Conservation (phyloP, 371 early-diverging fungal species). For the Cladochytrium tenue region DNA sequence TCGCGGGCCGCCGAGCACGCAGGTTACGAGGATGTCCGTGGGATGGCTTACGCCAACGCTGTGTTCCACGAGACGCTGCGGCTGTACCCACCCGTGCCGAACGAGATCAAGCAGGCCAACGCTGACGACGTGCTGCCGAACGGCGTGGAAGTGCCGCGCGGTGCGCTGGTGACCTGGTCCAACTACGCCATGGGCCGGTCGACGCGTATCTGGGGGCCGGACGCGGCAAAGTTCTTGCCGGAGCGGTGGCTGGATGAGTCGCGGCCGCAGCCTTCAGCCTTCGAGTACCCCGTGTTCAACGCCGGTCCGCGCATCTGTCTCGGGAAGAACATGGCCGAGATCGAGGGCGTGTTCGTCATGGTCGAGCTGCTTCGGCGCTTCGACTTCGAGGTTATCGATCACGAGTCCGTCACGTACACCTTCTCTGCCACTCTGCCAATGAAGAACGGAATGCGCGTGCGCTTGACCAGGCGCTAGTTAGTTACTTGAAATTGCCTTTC, state of each 20-base stretch:
- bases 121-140: slow-evolving; percentile 71
- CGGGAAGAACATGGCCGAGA: slow-evolving; percentile 35
- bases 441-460: slow-evolving; percentile 18
- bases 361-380: slow-evolving; percentile 16
- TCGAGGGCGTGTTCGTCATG: slow-evolving; percentile 29
- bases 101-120: slow-evolving; percentile 63
- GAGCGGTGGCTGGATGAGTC: slow-evolving; percentile 65
- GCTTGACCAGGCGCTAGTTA: no score
- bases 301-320: slow-evolving; percentile 73
- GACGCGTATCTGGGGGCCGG: slow-evolving; percentile 63
- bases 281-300: no score
- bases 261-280: no score
- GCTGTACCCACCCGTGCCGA: slow-evolving; percentile 74
- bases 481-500: no score
- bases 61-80: no score
- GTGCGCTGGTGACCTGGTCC: slow-evolving; percentile 52
- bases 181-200: slow-evolving; percentile 60
- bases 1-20: slow-evolving; percentile 46
- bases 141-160: slow-evolving; percentile 60
- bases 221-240: no score
- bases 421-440: slow-evolving; percentile 23
- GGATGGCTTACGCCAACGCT: slow-evolving; percentile 37
- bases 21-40: slow-evolving; percentile 47
- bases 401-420: slow-evolving; percentile 13
- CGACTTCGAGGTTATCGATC: slow-evolving; percentile 14